Evolutionary conservation across 306 rosid genomes (phyloP).

Genomic region (Begonia fuchsioides): DNA sequence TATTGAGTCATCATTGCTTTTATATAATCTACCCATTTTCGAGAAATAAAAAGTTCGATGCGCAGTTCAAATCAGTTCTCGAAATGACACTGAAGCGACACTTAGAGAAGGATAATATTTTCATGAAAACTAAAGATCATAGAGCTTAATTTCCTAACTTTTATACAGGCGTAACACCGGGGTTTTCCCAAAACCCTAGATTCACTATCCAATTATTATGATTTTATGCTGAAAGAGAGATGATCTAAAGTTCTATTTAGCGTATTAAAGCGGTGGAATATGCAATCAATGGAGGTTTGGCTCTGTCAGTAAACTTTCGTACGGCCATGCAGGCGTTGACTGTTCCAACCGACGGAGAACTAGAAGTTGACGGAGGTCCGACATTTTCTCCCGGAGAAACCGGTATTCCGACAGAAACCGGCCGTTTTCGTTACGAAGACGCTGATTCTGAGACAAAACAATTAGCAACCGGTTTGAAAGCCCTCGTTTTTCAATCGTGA

Average conservation of each 20-base stretch:
- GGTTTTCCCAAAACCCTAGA: too few relatives aligned
- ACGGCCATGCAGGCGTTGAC: constrained; percentile 41
- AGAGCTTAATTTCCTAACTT: too few relatives aligned
- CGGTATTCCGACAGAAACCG: constrained; percentile 39
- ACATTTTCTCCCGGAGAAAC: constrained; percentile 34
- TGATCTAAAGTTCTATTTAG: background rate
- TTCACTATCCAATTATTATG: too few relatives aligned
- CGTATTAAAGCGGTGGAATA: constrained; percentile 7
- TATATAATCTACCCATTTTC: too few relatives aligned
- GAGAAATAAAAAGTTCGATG: too few relatives aligned
- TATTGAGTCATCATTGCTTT: too few relatives aligned
- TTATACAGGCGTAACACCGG: too few relatives aligned
- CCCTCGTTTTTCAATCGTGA: constrained; percentile 53
- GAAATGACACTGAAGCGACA: too few relatives aligned
- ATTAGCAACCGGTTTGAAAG: constrained; percentile 40
- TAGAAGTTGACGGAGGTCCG: constrained; percentile 33
- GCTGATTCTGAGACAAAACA: constrained; percentile 19
- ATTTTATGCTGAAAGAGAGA: too few relatives aligned
- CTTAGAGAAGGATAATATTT: too few relatives aligned
- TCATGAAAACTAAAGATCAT: too few relatives aligned
- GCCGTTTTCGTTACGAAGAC: constrained; percentile 35
- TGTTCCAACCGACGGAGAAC: constrained; percentile 35
- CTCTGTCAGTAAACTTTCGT: constrained; percentile 27
- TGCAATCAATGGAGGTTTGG: constrained; percentile 21
- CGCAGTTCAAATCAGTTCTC: too few relatives aligned